These are phyloP conservation scores for Clonostachys byssicola DNA, from an alignment of 2,329 filamentous ascomycete genomes.

Conservation along the genomic window DNA sequence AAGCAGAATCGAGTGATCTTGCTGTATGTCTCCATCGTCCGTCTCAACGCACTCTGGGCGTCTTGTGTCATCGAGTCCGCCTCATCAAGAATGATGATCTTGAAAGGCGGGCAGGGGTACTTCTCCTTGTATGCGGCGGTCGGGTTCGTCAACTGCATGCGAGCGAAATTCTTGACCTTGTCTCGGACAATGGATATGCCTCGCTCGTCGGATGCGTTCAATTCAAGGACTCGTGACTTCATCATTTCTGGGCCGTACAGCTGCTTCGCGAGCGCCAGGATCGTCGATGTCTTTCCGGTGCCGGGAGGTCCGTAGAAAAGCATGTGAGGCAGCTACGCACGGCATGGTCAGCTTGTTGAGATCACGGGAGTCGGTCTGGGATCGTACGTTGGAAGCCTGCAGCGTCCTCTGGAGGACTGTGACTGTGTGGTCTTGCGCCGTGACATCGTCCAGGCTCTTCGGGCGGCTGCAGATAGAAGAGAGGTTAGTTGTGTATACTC, in stretches of 20 bases:
- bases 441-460: conserved; percentile 89
- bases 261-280: conserved; percentile 94
- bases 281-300: conserved; percentile 96
- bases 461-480: conserved; percentile 66
- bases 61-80: conserved; percentile 99
- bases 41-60: conserved; percentile 84
- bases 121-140: conserved; percentile 63
- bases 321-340: conserved; percentile 84
- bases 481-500: not conserved
- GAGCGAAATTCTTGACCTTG: conserved; percentile 97
- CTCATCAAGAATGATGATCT: conserved; percentile 97
- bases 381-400: conserved; percentile 80
- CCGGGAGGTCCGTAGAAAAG: conserved; percentile 98
- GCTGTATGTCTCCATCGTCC: conserved; percentile 98
- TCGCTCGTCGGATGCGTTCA: conserved; percentile 98
- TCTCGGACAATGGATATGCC: conserved; percentile 96
- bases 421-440: conserved; percentile 95
- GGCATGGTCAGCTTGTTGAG: not conserved
- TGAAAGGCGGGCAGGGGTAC: conserved; percentile 96
- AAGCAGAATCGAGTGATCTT: conserved; percentile 96
- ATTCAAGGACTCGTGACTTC: conserved; percentile 90
- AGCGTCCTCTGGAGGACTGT: conserved; percentile 88
- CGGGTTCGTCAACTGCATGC: conserved; percentile 86
- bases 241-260: conserved; percentile 95
- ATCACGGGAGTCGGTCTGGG: too few relatives aligned